phyloP scores from a whole-genome alignment of 2,329 filamentous ascomycete genomes.

The Coniella lustricola region DNA sequence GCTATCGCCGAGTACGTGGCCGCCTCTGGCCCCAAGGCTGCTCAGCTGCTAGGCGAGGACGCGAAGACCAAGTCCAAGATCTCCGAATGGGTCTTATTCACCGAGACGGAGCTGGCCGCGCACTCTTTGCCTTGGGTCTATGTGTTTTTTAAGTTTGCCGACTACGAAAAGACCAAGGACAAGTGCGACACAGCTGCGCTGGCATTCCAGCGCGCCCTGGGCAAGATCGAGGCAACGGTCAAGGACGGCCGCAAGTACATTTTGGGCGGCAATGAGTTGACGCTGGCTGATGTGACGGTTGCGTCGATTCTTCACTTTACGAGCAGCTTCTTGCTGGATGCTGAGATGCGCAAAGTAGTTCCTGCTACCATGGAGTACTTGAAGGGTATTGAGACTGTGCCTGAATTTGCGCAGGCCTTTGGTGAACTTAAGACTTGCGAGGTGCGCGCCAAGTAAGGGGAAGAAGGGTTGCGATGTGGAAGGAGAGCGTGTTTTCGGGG shows the following conservation, averaged over 20 bases:
- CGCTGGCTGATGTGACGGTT: constrained; percentile 32
- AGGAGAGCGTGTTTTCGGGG: too few relatives aligned
- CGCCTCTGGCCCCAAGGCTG: constrained; percentile 34
- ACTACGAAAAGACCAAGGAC: constrained; percentile 23
- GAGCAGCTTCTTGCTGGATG: constrained; percentile 25
- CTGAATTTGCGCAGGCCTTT: constrained; percentile 28
- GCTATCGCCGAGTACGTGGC: constrained; percentile 43
- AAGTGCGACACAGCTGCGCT: constrained; percentile 18
- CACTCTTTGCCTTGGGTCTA: constrained; percentile 19
- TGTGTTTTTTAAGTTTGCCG: constrained; percentile 24
- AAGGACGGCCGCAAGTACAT: constrained; percentile 29
- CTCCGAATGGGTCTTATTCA: constrained; percentile 38
- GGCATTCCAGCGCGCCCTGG: constrained; percentile 23
- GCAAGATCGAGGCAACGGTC: constrained; percentile 25
- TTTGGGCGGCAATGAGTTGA: constrained; percentile 28
- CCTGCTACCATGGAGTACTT: constrained; percentile 28
- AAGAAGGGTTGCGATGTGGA: neutral
- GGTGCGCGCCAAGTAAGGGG: constrained; percentile 17
- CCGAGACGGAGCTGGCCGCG: constrained; percentile 29
- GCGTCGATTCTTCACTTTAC: constrained; percentile 21
- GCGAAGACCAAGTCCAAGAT: constrained; percentile 34
- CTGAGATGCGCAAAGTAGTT: constrained; percentile 27
- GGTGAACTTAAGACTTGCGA: constrained; percentile 27
- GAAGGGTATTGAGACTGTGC: constrained; percentile 23
- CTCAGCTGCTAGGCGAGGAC: constrained; percentile 38